These are phyloP conservation scores for Tarenaya hassleriana DNA, from an alignment of 345 rosid species.

Conservation along the genomic window DNA sequence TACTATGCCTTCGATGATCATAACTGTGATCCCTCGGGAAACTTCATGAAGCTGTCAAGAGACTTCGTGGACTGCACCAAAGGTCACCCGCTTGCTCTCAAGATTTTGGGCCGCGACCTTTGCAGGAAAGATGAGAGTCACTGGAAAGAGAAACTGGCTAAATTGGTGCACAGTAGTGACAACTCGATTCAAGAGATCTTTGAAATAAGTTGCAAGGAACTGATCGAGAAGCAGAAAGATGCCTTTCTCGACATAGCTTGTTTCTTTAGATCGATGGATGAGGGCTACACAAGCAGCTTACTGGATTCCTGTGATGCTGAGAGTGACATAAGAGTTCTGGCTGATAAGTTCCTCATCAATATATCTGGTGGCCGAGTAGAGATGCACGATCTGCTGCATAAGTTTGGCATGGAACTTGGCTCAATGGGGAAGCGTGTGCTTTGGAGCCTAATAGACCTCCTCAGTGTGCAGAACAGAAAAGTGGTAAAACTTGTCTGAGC, in stretches of 20 bases:
- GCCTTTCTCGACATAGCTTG: slow-evolving; percentile 37
- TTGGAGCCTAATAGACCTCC: slow-evolving; percentile 6
- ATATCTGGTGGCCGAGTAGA: not conserved
- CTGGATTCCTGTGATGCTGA: slow-evolving; percentile 13
- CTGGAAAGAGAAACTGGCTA: slow-evolving; percentile 22
- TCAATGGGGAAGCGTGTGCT: slow-evolving; percentile 1
- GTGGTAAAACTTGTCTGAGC: not conserved
- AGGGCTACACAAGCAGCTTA: not conserved
- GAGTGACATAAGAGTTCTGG: slow-evolving; percentile 3
- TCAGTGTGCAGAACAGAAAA: not conserved
- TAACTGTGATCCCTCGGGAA: not conserved
- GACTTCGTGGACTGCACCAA: slow-evolving; percentile 8
- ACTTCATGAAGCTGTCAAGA: slow-evolving; percentile 15
- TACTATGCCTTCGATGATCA: slow-evolving; percentile 15
- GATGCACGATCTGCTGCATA: slow-evolving; percentile 33
- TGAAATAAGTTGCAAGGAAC: slow-evolving; percentile 27
- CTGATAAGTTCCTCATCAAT: slow-evolving; percentile 29
- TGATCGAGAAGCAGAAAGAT: slow-evolving; percentile 16
- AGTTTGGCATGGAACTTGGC: slow-evolving; percentile 21
- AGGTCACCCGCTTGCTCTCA: slow-evolving; percentile 35
- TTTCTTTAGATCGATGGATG: slow-evolving; percentile 15
- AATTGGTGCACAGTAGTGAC: slow-evolving; percentile 7
- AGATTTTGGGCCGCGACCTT: slow-evolving; percentile 26
- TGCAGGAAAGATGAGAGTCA: not conserved
- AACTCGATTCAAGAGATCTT: slow-evolving; percentile 17